Conservation (phyloP, 768 basidiomycete species). For the Pleurotus giganteus region DNA sequence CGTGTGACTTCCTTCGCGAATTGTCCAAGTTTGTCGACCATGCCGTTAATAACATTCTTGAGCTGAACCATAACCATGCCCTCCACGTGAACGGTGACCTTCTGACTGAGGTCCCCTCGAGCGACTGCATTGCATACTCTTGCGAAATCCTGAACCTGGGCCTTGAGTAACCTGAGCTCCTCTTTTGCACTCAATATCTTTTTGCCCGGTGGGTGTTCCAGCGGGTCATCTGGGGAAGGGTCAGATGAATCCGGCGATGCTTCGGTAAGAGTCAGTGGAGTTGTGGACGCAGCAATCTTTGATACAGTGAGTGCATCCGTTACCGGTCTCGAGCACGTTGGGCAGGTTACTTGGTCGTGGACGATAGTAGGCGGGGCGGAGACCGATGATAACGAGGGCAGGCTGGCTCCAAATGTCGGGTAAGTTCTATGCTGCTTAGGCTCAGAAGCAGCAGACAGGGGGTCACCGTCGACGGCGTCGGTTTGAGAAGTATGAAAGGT, state of each 20-base stretch:
- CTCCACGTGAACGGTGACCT: constrained; percentile 68
- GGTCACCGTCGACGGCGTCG: background rate
- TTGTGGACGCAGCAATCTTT: constrained; percentile 15
- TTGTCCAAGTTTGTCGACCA: constrained; percentile 68
- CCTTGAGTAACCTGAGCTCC: constrained; percentile 69
- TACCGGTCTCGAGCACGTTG: constrained; percentile 44
- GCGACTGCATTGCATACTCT: constrained; percentile 74
- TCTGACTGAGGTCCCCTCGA: constrained; percentile 63
- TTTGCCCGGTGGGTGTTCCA: constrained; percentile 54
- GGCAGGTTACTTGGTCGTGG: constrained; percentile 37
- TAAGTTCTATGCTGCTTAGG: background rate
- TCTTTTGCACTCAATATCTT: constrained; percentile 65
- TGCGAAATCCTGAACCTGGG: constrained; percentile 65
- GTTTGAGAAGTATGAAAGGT: constrained; percentile 21
- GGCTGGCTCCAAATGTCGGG: background rate
- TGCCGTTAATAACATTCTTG: constrained; percentile 66
- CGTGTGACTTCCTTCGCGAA: constrained; percentile 93
- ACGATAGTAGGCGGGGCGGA: constrained; percentile 40
- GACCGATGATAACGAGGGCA: background rate
- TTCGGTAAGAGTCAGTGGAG: constrained; percentile 10
- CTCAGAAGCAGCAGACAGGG: background rate
- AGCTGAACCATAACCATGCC: constrained; percentile 70
- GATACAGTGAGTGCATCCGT: constrained; percentile 35
- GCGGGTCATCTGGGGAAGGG: constrained; percentile 42
- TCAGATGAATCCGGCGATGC: constrained; percentile 8